phyloP scores from a whole-genome alignment of 148 eudicot genomes.

The Rheum nobile region DNA sequence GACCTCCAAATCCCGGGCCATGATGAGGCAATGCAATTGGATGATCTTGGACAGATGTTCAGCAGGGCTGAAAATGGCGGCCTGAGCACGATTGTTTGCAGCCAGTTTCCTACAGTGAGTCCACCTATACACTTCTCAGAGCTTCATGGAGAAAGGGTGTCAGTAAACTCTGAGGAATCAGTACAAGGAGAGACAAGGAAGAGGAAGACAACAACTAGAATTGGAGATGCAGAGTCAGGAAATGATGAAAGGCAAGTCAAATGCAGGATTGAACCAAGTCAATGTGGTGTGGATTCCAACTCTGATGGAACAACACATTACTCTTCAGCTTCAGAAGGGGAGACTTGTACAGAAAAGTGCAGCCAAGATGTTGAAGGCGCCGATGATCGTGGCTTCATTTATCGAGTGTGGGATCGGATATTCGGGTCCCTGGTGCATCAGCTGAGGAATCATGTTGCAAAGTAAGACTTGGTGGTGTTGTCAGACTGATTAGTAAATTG shows the following conservation, averaged over 20 bases:
- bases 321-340: neutral
- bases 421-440: neutral
- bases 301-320: neutral
- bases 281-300: neutral
- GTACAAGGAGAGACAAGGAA: neutral
- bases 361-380: neutral
- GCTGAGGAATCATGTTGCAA: neutral
- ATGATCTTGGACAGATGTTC: neutral
- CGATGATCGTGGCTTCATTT: neutral
- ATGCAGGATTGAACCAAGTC: neutral
- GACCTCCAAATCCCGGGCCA: too few relatives aligned
- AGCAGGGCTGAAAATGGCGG: neutral
- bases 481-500: neutral
- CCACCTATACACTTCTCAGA: neutral
- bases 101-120: neutral
- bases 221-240: conserved; percentile 1
- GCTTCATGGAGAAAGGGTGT: neutral
- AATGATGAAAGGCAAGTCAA: neutral
- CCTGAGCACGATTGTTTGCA: neutral
- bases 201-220: neutral
- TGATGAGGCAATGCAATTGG: neutral
- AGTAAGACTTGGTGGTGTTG: neutral
- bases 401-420: neutral
- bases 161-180: neutral
- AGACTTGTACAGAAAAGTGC: neutral